Base-by-base conservation (phyloP, 2,329 filamentous ascomycete genomes). In the Penicillium sp. region DNA sequence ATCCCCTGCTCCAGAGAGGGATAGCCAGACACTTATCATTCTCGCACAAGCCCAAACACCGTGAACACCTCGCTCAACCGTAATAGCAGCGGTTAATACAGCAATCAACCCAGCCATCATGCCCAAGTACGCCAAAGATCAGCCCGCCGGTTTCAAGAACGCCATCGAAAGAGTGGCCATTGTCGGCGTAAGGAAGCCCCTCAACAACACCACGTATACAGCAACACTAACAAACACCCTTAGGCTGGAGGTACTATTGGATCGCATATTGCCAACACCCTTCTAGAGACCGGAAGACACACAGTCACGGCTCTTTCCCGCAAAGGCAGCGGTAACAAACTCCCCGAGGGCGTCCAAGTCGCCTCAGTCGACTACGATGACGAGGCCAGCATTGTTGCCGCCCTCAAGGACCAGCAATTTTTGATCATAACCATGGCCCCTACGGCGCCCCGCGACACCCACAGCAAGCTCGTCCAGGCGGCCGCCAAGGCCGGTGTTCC, bases 361-460 rank as follows among this genome's bases (percentile, higher is more conserved):
- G 65, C 60, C 26, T 37, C 49, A 2, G 65, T 80, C 13, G 67
- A 78, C 62, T 80, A 80, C 57, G 51, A 69, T 10, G 61, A 75
- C 13, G 62, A 69, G 3, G 45, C 54, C 4, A 66, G 72, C 1
- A 53, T 83, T 7, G 65, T 76, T 1, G 54, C 58, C 1, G 78
- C 76, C 2, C 70, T 83, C 2, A 54, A 63, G 19, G 77, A 67
- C 41, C 76, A 82, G 44, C 70, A 83, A n/a, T 73, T 72, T 25
- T 63, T 83, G 3, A 65, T 81, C 48, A 80, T 82, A 38, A 78
- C 77, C 7, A 56, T 83, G 43, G 46, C 67, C 8, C 55, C 62
- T 1, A 58, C 33, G 0, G 76, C 74, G 0, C 66, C 75, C 0
- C 57, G 44, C 0, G 72, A 73, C 7, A 69, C 69, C 2, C 71